These are phyloP conservation scores for Boletus tylopilopsis DNA, from an alignment of 768 basidiomycete genomes.

Conservation along the genomic window DNA sequence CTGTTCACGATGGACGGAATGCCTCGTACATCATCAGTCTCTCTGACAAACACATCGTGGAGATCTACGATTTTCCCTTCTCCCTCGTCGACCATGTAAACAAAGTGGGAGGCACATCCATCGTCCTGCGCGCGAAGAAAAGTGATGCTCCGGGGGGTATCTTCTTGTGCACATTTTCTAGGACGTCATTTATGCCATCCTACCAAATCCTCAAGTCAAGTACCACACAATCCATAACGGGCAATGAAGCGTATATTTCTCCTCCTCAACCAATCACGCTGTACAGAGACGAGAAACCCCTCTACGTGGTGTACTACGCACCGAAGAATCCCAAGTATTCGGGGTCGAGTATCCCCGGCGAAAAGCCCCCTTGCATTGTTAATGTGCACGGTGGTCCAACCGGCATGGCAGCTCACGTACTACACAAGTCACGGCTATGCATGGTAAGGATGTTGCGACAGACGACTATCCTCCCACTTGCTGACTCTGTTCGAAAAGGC, in stretches of 20 bases:
- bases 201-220: conserved; percentile 24
- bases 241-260: conserved; percentile 38
- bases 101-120: conserved; percentile 16
- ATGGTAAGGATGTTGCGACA: conserved; percentile 43
- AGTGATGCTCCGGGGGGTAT: conserved; percentile 30
- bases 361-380: conserved; percentile 67
- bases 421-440: conserved; percentile 71
- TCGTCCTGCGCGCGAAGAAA: conserved; percentile 35
- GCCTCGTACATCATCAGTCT: conserved; percentile 34
- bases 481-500: conserved; percentile 32
- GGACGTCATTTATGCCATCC: conserved; percentile 20
- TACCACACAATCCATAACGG: conserved; percentile 13
- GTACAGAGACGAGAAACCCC: conserved; percentile 31
- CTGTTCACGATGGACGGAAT: conserved; percentile 32
- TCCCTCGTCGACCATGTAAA: conserved; percentile 26
- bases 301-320: conserved; percentile 64
- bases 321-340: conserved; percentile 62
- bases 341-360: conserved; percentile 42
- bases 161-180: conserved; percentile 28
- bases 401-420: conserved; percentile 45
- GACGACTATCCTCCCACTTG: neutral
- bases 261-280: conserved; percentile 47
- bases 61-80: conserved; percentile 33
- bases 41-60: conserved; percentile 18
- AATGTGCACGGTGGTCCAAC: conserved; percentile 75